These are phyloP conservation scores for Phytophthora nicotianae DNA, from an alignment of 352 stramenopile species.

Conservation along the genomic window DNA sequence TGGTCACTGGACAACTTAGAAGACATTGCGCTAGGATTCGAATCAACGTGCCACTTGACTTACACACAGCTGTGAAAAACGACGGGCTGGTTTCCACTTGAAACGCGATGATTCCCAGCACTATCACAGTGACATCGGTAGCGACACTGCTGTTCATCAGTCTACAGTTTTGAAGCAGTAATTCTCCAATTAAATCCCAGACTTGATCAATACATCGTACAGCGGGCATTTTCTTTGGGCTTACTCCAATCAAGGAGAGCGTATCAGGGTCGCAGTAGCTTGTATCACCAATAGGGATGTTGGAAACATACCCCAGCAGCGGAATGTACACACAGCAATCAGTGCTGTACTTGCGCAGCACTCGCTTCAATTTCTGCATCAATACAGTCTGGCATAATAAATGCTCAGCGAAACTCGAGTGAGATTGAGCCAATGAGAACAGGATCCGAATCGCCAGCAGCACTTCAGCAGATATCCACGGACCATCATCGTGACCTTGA, in stretches of 20 bases:
- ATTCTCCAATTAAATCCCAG: slow-evolving; percentile 66
- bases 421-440: slow-evolving; percentile 60
- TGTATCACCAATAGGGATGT: slow-evolving; percentile 60
- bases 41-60: slow-evolving; percentile 55
- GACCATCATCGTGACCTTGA: slow-evolving; percentile 28
- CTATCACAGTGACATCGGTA: slow-evolving; percentile 41
- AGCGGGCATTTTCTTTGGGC: slow-evolving; percentile 24
- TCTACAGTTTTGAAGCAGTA: slow-evolving; percentile 60
- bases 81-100: slow-evolving; percentile 49
- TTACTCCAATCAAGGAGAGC: slow-evolving; percentile 6
- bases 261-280: slow-evolving; percentile 55
- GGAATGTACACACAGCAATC: slow-evolving; percentile 62
- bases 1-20: background rate
- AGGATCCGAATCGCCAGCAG: slow-evolving; percentile 58
- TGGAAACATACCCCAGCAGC: slow-evolving; percentile 65
- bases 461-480: slow-evolving; percentile 44
- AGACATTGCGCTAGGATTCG: slow-evolving; percentile 44
- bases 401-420: slow-evolving; percentile 54
- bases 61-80: slow-evolving; percentile 62
- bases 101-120: slow-evolving; percentile 57
- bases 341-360: slow-evolving; percentile 47
- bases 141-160: slow-evolving; percentile 21
- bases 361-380: slow-evolving; percentile 49
- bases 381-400: slow-evolving; percentile 38
- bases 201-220: slow-evolving; percentile 51